A percentile compares a stretch with the other conserved stretches of the same genome.
Conservation (phyloP, 495 filamentous ascomycete species). For the Neurospora cerealis region DNA sequence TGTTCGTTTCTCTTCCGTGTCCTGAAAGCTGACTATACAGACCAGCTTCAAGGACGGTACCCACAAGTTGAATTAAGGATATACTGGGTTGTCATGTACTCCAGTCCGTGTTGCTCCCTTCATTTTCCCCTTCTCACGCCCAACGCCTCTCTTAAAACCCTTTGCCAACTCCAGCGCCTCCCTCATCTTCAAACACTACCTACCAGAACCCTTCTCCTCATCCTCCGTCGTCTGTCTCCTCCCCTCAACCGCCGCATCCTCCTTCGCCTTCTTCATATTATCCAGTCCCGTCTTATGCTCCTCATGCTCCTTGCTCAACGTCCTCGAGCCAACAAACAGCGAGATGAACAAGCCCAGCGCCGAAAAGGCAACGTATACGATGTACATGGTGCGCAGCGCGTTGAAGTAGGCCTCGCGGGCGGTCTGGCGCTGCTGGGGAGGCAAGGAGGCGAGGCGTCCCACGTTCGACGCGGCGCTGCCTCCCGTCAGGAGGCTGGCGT, state of each 20-base stretch:
- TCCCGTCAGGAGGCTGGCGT: conserved; percentile 35
- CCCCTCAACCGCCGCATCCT: background rate
- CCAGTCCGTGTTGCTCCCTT: background rate
- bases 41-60: background rate
- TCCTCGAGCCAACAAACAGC: conserved; percentile 43
- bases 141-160: background rate
- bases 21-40: background rate
- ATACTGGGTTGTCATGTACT: background rate
- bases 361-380: conserved; percentile 48
- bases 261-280: conserved; percentile 24
- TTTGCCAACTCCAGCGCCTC: background rate
- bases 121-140: background rate
- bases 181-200: background rate
- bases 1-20: background rate
- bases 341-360: conserved; percentile 45
- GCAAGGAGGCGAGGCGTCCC: conserved; percentile 41
- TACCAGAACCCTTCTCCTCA: conserved; percentile 8
- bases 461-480: conserved; percentile 50
- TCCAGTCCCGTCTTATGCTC: conserved; percentile 54
- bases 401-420: conserved; percentile 46
- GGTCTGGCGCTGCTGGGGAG: conserved; percentile 33
- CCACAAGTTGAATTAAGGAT: background rate
- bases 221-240: background rate
- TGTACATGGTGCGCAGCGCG: conserved; percentile 57
- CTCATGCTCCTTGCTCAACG: conserved; percentile 49